These are phyloP conservation scores for Metroxylon sagu DNA, from an alignment of 176 grass and related monocot species.

Conservation along the genomic window DNA sequence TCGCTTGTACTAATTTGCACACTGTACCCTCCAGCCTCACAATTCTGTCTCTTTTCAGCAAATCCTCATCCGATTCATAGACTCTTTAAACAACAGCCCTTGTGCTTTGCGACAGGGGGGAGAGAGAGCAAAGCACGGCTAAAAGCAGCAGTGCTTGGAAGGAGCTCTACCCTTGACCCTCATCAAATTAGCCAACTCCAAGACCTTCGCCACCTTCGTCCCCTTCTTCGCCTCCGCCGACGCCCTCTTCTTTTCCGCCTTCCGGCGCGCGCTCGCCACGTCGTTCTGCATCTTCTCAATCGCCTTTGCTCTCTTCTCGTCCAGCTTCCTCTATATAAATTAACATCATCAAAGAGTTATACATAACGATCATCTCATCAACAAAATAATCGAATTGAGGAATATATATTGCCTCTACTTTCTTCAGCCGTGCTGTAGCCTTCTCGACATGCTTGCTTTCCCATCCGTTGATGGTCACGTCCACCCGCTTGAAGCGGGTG, in stretches of 20 bases:
- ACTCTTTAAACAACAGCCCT: no score
- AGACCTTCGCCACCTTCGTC: conserved; percentile 32
- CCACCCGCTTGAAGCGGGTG: conserved; percentile 53
- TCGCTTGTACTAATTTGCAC: no score
- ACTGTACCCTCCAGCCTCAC: no score
- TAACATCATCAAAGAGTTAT: no score
- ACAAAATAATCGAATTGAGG: no score
- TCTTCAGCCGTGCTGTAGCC: conserved; percentile 37
- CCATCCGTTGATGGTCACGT: conserved; percentile 58
- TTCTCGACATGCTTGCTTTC: conserved; percentile 45
- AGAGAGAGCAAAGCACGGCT: not conserved
- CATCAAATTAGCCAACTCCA: conserved; percentile 55
- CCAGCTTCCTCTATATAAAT: conserved; percentile 39
- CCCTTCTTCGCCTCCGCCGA: conserved; percentile 47
- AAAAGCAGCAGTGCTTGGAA: conserved; percentile 53
- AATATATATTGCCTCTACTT: conserved; percentile 34
- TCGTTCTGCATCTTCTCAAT: conserved; percentile 63
- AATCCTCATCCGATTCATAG: no score
- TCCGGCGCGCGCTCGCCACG: conserved; percentile 33
- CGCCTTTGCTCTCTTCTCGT: conserved; percentile 57
- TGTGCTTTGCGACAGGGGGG: no score
- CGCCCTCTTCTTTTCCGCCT: conserved; percentile 55
- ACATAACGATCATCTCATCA: no score
- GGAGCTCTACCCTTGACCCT: conserved; percentile 55
- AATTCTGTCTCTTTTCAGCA: no score